Evolutionary conservation across 2,329 filamentous ascomycete genomes (phyloP).

Genomic region (Hymenoscyphus infarciens): DNA sequence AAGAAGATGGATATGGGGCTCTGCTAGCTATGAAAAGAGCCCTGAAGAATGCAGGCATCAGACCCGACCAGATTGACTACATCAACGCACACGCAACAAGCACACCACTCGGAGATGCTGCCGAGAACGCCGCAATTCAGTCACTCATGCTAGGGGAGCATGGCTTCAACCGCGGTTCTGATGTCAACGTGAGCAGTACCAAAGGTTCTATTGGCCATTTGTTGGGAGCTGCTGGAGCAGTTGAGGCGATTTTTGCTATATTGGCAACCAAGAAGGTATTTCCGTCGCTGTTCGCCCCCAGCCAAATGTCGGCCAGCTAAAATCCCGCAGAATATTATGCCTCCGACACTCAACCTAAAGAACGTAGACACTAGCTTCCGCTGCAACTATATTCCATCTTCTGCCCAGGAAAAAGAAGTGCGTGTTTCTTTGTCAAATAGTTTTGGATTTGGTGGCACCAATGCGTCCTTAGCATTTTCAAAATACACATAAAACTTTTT

Average conservation of each 20-base stretch:
- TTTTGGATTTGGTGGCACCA: slow-evolving; percentile 96
- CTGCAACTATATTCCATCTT: slow-evolving; percentile 80
- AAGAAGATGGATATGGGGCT: slow-evolving; percentile 77
- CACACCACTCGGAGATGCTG: slow-evolving; percentile 78
- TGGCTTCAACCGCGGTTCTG: slow-evolving; percentile 55
- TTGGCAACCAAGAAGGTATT: slow-evolving; percentile 74
- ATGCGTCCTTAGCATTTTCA: slow-evolving; percentile 78
- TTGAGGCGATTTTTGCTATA: slow-evolving; percentile 84
- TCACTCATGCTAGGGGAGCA: slow-evolving; percentile 70
- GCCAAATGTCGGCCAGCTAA: slow-evolving; percentile 9
- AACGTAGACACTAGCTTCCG: slow-evolving; percentile 62
- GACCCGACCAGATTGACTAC: slow-evolving; percentile 74
- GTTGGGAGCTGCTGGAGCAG: slow-evolving; percentile 83
- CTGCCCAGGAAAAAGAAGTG: slow-evolving; percentile 67
- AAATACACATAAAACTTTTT: slow-evolving; percentile 27
- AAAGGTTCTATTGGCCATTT: slow-evolving; percentile 93
- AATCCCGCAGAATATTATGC: slow-evolving; percentile 62
- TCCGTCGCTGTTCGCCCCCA: slow-evolving; percentile 3
- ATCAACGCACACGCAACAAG: slow-evolving; percentile 95
- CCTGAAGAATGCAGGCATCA: slow-evolving; percentile 65
- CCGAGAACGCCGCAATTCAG: slow-evolving; percentile 82
- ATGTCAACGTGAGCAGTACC: slow-evolving; percentile 85
- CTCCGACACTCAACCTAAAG: slow-evolving; percentile 81
- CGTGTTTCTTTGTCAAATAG: slow-evolving; percentile 84
- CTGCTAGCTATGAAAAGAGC: slow-evolving; percentile 81